phyloP scores from a whole-genome alignment of 176 grass and related monocot genomes.

The Avena insularis region DNA sequence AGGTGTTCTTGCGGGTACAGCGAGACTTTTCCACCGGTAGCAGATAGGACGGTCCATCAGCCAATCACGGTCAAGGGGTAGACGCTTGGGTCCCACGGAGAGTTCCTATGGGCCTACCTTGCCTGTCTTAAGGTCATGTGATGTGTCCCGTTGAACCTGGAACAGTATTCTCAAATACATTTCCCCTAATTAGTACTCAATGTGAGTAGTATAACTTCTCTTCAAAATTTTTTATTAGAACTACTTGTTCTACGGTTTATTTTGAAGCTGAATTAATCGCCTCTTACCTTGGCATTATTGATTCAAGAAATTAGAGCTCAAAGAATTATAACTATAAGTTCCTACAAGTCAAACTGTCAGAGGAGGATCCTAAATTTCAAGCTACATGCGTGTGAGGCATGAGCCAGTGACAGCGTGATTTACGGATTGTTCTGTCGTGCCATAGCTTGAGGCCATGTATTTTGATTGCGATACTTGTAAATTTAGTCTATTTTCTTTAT shows the following conservation, averaged over 20 bases:
- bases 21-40: constrained; percentile 41
- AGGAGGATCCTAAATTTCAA: too few relatives aligned
- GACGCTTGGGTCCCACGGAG: constrained; percentile 25
- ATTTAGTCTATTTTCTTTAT: too few relatives aligned
- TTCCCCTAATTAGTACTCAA: background rate
- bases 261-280: background rate
- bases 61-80: constrained; percentile 30
- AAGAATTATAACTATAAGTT: background rate
- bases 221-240: background rate
- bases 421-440: too few relatives aligned
- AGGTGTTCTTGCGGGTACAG: constrained; percentile 29
- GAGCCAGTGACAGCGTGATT: too few relatives aligned
- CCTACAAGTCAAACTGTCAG: background rate
- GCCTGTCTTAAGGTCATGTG: constrained; percentile 44
- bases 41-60: constrained; percentile 39
- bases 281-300: background rate
- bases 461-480: too few relatives aligned
- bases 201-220: too few relatives aligned
- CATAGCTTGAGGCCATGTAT: too few relatives aligned
- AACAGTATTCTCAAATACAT: background rate
- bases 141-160: constrained; percentile 32
- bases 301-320: background rate
- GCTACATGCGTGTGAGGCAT: too few relatives aligned
- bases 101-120: constrained; percentile 32
- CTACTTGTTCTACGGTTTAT: background rate